Evolutionary conservation across 139 green algal genomes (phyloP).

Genomic region (Volvox africanus): DNA sequence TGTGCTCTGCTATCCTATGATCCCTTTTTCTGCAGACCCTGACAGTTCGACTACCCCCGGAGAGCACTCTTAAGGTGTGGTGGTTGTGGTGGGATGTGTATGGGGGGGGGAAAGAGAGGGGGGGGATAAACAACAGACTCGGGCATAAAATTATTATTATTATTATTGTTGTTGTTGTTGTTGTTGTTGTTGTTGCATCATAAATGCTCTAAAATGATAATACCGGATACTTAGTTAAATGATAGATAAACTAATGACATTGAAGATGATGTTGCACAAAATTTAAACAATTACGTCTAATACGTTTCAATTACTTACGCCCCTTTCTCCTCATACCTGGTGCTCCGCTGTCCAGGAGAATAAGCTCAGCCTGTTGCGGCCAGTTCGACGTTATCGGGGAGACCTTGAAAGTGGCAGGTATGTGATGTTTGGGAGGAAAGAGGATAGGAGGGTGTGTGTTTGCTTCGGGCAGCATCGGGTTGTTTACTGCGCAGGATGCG

Average conservation of each 20-base stretch:
- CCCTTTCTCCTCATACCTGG: neutral
- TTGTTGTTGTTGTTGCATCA: no score
- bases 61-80: constrained; percentile 46
- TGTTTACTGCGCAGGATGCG: no score
- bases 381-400: constrained; percentile 47
- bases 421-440: neutral
- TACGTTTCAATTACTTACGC: neutral
- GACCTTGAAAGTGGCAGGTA: constrained; percentile 52
- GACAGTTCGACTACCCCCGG: constrained; percentile 45
- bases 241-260: no score
- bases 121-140: neutral
- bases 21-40: constrained; percentile 13
- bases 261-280: no score
- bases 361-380: constrained; percentile 50
- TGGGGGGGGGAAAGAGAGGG: neutral
- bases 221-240: no score
- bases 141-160: no score
- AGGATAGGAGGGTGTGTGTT: neutral
- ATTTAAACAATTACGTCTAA: neutral
- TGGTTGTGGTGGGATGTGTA: neutral
- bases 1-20: no score
- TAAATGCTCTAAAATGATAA: no score
- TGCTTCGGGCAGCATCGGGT: no score
- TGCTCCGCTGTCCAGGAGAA: constrained; percentile 22
- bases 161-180: no score